These are phyloP conservation scores for Auricularia heimuer DNA, from an alignment of 768 basidiomycete genomes.

Conservation along the genomic window DNA sequence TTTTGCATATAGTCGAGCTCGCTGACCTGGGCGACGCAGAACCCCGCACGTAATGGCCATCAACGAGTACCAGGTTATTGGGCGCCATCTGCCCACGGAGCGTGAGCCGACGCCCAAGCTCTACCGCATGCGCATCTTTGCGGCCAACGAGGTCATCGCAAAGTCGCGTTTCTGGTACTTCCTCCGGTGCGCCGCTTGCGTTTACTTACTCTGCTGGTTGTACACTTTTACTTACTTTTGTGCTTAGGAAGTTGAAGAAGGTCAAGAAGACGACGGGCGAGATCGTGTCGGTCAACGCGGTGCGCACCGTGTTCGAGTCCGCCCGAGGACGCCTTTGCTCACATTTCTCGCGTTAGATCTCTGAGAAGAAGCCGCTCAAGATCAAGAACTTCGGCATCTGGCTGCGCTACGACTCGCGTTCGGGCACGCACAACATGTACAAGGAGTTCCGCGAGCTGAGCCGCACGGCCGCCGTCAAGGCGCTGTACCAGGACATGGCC, in stretches of 20 bases:
- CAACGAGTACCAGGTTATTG: conserved; percentile 93
- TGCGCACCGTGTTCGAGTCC: conserved; percentile 40
- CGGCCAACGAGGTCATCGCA: conserved; percentile 96
- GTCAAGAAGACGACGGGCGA: conserved; percentile 99
- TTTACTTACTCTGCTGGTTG: not conserved
- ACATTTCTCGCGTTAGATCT: conserved; percentile 55
- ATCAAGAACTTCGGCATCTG: conserved; percentile 99
- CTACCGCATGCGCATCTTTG: conserved; percentile 99
- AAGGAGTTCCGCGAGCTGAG: conserved; percentile 90
- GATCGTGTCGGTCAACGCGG: conserved; percentile 96
- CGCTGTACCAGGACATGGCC: conserved; percentile 99
- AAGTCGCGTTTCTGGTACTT: conserved; percentile 99
- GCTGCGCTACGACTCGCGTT: conserved; percentile 98
- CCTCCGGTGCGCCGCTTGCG: conserved; percentile 51
- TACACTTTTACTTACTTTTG: not conserved
- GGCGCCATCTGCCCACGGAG: conserved; percentile 94
- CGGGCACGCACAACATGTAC: conserved; percentile 99
- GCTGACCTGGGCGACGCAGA: no score
- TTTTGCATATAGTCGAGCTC: no score
- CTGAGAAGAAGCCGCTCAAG: conserved; percentile 95
- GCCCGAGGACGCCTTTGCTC: conserved; percentile 61
- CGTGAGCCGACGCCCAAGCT: conserved; percentile 92
- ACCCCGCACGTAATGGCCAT: conserved; percentile 43
- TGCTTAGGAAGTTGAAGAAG: conserved; percentile 82
- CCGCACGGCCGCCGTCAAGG: conserved; percentile 91